phyloP scores from a whole-genome alignment of 371 early-diverging fungal genomes.

The Zychaea mexicana region DNA sequence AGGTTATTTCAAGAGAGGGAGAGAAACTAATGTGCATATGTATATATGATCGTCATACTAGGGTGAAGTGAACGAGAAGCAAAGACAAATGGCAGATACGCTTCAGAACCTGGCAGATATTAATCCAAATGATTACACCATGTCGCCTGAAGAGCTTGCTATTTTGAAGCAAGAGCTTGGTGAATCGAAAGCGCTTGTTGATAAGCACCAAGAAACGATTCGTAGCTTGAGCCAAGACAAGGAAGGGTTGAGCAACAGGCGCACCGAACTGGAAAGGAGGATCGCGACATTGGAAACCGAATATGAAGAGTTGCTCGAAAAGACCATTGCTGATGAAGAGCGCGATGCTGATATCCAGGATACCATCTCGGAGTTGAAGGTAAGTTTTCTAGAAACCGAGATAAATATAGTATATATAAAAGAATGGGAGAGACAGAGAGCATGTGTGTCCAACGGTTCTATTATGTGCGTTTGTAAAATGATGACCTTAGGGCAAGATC shows the following conservation, averaged over 20 bases:
- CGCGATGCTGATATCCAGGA: slow-evolving; percentile 62
- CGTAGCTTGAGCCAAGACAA: slow-evolving; percentile 67
- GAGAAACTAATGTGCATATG: neutral
- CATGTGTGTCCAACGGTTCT: too few species aligned
- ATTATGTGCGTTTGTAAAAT: too few species aligned
- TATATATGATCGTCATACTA: too few species aligned
- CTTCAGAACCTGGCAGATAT: slow-evolving; percentile 56
- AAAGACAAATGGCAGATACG: slow-evolving; percentile 72
- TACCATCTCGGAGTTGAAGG: slow-evolving; percentile 79
- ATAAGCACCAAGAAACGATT: slow-evolving; percentile 72
- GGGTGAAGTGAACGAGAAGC: slow-evolving; percentile 74
- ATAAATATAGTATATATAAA: too few species aligned
- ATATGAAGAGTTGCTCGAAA: slow-evolving; percentile 92
- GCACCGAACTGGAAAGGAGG: slow-evolving; percentile 74
- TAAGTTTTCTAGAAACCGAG: slow-evolving; percentile 13
- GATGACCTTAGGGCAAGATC: slow-evolving; percentile 34
- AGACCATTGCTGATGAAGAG: slow-evolving; percentile 93
- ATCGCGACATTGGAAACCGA: slow-evolving; percentile 79
- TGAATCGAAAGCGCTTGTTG: slow-evolving; percentile 67
- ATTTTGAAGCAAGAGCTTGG: slow-evolving; percentile 80
- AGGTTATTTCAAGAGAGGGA: neutral
- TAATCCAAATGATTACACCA: slow-evolving; percentile 18
- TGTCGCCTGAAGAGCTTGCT: slow-evolving; percentile 66
- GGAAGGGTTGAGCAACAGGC: slow-evolving; percentile 60
- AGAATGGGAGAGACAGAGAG: too few species aligned